Percentiles rank a stretch among this genome's conserved stretches.
Conservation (phyloP, 208 protist genomes). For the Acanthamoeba castellanii region DNA sequence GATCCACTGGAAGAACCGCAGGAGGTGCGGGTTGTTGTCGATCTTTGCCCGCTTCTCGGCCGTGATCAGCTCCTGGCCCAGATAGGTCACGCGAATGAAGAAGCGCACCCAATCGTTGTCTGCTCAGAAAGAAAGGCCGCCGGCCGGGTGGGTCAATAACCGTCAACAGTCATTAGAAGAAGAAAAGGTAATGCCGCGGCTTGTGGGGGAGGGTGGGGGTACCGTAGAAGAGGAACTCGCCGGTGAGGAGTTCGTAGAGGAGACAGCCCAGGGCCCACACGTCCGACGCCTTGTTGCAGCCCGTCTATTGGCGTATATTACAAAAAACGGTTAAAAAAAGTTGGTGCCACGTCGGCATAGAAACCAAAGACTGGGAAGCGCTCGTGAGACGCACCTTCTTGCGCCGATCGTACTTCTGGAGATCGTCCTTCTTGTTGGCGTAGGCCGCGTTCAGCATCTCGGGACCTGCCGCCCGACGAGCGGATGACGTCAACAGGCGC, state of each 20-base stretch:
- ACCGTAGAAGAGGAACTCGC: slow-evolving; percentile 90
- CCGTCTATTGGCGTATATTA: background rate
- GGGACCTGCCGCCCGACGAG: background rate
- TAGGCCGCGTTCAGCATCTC: slow-evolving; percentile 90
- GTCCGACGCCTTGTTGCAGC: slow-evolving; percentile 83
- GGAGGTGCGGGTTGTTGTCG: slow-evolving; percentile 70
- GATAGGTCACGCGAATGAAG: slow-evolving; percentile 67
- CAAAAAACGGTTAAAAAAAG: background rate
- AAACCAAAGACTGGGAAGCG: background rate
- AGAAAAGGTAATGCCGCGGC: too few species aligned
- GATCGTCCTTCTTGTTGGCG: slow-evolving; percentile 81
- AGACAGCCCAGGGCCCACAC: slow-evolving; percentile 91
- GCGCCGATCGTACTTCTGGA: slow-evolving; percentile 70
- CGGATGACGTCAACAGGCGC: background rate
- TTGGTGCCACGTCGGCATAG: too few species aligned
- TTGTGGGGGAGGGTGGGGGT: background rate
- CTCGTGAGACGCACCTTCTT: slow-evolving; percentile 41
- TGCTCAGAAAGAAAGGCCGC: background rate
- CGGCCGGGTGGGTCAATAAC: background rate
- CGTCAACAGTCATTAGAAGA: background rate
- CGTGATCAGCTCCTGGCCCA: slow-evolving; percentile 55
- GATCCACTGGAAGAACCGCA: slow-evolving; percentile 67
- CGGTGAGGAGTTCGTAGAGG: slow-evolving; percentile 89
- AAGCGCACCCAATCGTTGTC: slow-evolving; percentile 74
- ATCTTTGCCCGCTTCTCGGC: slow-evolving; percentile 58